Percentiles rank a stretch among this genome's conserved stretches.
Conservation (phyloP, 495 filamentous ascomycete genomes). For the Bombardia bombarda region DNA sequence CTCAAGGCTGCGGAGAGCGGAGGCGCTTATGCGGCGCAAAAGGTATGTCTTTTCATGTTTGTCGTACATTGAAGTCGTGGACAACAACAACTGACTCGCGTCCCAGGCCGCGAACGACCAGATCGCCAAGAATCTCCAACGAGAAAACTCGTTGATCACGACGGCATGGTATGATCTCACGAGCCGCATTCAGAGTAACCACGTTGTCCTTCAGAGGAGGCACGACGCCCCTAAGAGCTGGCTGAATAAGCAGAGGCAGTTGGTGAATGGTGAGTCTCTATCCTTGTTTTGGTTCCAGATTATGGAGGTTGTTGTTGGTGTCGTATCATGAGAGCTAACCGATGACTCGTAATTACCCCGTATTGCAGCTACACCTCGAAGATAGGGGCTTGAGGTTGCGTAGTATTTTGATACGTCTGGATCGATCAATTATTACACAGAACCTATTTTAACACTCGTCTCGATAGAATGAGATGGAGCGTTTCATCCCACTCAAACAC, state of each 20-base stretch:
- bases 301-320: background rate
- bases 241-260: conserved; percentile 79
- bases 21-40: conserved; percentile 35
- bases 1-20: conserved; percentile 38
- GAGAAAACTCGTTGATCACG: conserved; percentile 77
- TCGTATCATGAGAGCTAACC: background rate
- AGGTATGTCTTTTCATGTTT: conserved; percentile 28
- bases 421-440: no score
- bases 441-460: no score
- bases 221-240: conserved; percentile 78
- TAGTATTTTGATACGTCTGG: no score
- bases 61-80: no score
- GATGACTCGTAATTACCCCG: no score
- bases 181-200: conserved; percentile 78
- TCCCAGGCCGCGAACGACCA: conserved; percentile 55
- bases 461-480: no score
- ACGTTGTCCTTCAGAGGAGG: conserved; percentile 64
- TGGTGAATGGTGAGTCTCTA: conserved; percentile 47
- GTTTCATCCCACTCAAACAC: background rate
- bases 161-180: conserved; percentile 91
- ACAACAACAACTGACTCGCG: no score
- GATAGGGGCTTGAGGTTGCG: conserved; percentile 30
- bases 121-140: conserved; percentile 60
- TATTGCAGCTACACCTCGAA: conserved; percentile 35
- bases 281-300: background rate